Base-by-base conservation (phyloP, 208 protist species). In the Phytomonas francai region DNA sequence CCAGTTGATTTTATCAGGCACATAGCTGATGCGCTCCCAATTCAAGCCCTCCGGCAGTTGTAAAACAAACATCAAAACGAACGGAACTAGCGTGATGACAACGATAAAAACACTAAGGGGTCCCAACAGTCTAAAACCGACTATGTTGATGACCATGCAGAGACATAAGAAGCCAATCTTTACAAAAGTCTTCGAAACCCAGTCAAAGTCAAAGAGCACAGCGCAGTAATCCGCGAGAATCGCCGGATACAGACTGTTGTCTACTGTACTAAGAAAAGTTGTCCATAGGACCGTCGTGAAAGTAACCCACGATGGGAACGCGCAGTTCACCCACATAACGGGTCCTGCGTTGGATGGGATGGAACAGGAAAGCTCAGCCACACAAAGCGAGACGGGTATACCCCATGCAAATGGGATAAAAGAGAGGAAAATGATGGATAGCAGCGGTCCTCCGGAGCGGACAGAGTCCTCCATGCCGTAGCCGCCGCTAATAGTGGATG, bases 281-380 rank as follows among this genome's bases (percentile, higher is more conserved):
- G 88, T 94, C 87, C 91, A 96, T 61, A 93, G 67, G 39, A 94
- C 84, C 59, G 88, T 85, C 22, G 72, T 85, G 74, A 94, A 91
- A 27, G 88, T 94, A 68, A 93, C 71, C 85, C 88, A 94, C 8
- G 84, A 75, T 1, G 84, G 74, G 63, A 94, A 93, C n/a, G 86
- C 51, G 57, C 88, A 90, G 80, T 96, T 96, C 16, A 96, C 85
- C 88, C 91, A 96, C 91, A 96, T 96, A 58, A 91, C 91, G 32
- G 88, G 86, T 9, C 91, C 91, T 16, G 91, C 91, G 66, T 96
- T 96, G 30, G 87, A 93, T 33, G 88, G 88, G 61, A 96, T 92
- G 5, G 88, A 77, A 66, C 87, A 93, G 27, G 88, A 83, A 1
- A 96, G 77, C 77, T 96, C 88, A 31, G 91, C 91, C 7, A 96